Evolutionary conservation across 2,329 filamentous ascomycete genomes (phyloP).

Genomic region (Calonectria pteridis): DNA sequence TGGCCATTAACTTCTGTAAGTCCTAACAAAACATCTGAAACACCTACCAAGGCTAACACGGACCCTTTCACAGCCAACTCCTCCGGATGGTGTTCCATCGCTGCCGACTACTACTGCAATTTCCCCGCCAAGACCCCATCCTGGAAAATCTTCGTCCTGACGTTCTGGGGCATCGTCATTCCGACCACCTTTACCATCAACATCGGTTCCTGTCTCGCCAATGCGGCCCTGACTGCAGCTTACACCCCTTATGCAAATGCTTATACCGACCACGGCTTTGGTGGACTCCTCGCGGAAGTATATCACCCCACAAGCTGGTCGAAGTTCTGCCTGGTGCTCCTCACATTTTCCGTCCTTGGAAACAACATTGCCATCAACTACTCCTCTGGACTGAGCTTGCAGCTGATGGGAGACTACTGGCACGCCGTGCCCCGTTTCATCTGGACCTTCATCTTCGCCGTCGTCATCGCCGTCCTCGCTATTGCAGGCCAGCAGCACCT

Average conservation of each 20-base stretch:
- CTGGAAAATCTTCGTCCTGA: conserved; percentile 12
- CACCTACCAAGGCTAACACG: not conserved
- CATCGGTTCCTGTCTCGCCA: conserved; percentile 9
- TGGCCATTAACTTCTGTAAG: conserved; percentile 37
- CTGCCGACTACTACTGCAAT: conserved; percentile 20
- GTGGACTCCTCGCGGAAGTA: conserved; percentile 11
- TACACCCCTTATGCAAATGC: conserved; percentile 17
- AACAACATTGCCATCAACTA: conserved; percentile 37
- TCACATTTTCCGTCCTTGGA: conserved; percentile 16
- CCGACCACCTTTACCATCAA: conserved; percentile 11
- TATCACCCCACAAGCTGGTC: conserved; percentile 16
- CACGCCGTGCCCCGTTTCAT: conserved; percentile 34
- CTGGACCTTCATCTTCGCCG: conserved; percentile 32
- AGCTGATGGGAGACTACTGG: conserved; percentile 36
- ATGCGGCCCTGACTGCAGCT: conserved; percentile 10
- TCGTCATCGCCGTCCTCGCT: conserved; percentile 35
- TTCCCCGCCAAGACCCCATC: conserved; percentile 9
- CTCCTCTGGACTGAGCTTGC: conserved; percentile 35
- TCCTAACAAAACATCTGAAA: not conserved
- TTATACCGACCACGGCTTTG: conserved; percentile 12
- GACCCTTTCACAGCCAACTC: not conserved
- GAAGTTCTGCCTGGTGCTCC: conserved; percentile 17
- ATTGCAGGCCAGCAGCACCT: conserved; percentile 37
- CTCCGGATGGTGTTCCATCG: conserved; percentile 21
- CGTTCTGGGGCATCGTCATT: conserved; percentile 17